Evolutionary conservation across 1,284 basidiomycete genomes (phyloP).

Genomic region (Paramarasmius palmivorus): DNA sequence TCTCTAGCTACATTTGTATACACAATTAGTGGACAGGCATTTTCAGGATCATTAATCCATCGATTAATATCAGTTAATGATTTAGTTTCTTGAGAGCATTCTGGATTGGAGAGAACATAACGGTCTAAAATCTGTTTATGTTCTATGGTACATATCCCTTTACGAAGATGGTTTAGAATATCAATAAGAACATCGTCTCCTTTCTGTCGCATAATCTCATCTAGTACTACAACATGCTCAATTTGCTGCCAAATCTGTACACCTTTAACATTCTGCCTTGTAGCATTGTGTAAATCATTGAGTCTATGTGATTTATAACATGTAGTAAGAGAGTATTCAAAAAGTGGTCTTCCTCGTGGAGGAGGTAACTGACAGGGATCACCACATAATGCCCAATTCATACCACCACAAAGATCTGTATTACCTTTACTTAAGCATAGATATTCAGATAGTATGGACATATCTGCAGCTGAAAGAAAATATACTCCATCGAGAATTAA

Average conservation of each 20-base stretch:
- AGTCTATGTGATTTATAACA: slow-evolving; percentile 1
- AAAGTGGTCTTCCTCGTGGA: background rate
- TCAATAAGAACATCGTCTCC: slow-evolving; percentile 15
- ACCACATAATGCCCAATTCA: slow-evolving; percentile 2
- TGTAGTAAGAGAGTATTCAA: background rate
- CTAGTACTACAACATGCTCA: slow-evolving; percentile 12
- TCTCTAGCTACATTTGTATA: slow-evolving; percentile 19
- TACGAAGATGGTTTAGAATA: slow-evolving; percentile 10
- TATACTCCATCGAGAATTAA: slow-evolving; percentile 7
- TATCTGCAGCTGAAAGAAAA: slow-evolving; percentile 2
- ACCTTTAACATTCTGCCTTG: slow-evolving; percentile 13
- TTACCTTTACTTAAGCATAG: background rate
- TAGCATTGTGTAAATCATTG: slow-evolving; percentile 10
- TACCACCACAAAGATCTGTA: background rate
- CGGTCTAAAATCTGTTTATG: slow-evolving; percentile 9
- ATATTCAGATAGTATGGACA: background rate
- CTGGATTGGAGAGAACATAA: slow-evolving; percentile 5
- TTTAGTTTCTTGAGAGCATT: slow-evolving; percentile 5
- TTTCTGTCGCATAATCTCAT: slow-evolving; percentile 17
- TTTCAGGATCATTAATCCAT: slow-evolving; percentile 11
- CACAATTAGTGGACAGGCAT: slow-evolving; percentile 15
- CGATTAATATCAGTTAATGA: slow-evolving; percentile 2
- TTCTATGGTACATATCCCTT: slow-evolving; percentile 10
- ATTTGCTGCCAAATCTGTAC: slow-evolving; percentile 16
- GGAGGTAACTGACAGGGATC: slow-evolving; percentile 1